These are phyloP conservation scores for Eucalyptus curtisii DNA, from an alignment of 345 rosid genomes.

Conservation along the genomic window DNA sequence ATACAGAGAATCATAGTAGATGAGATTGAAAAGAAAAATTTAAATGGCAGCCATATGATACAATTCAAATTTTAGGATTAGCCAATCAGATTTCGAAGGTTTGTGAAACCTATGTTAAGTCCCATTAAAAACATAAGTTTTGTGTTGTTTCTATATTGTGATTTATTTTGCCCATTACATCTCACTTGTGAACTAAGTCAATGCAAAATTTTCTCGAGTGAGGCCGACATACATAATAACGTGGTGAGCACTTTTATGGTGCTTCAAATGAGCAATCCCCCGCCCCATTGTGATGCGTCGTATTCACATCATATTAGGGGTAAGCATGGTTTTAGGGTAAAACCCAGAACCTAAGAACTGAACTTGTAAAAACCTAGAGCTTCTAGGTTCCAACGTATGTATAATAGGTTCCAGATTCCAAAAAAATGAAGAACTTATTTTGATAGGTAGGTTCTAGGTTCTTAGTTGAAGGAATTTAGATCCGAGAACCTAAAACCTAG, in stretches of 20 bases:
- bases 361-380: too few species aligned
- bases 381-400: too few species aligned
- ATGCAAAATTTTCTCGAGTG: not conserved
- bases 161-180: not conserved
- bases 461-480: too few species aligned
- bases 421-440: too few species aligned
- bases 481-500: too few species aligned
- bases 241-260: not conserved
- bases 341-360: rapidly evolving
- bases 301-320: not conserved
- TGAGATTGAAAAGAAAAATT: not conserved
- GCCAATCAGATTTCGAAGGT: not conserved
- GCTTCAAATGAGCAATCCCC: not conserved
- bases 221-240: not conserved
- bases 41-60: not conserved
- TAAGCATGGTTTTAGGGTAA: too few species aligned
- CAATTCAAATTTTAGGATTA: not conserved
- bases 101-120: not conserved
- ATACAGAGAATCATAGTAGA: not conserved
- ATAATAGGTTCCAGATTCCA: rapidly evolving
- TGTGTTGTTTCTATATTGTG: not conserved
- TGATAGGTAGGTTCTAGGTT: too few species aligned
- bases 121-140: not conserved
- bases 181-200: not conserved
- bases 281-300: not conserved